These are phyloP conservation scores for Paraconiothyrium brasiliense DNA, from an alignment of 2,329 filamentous ascomycete species.

Conservation along the genomic window DNA sequence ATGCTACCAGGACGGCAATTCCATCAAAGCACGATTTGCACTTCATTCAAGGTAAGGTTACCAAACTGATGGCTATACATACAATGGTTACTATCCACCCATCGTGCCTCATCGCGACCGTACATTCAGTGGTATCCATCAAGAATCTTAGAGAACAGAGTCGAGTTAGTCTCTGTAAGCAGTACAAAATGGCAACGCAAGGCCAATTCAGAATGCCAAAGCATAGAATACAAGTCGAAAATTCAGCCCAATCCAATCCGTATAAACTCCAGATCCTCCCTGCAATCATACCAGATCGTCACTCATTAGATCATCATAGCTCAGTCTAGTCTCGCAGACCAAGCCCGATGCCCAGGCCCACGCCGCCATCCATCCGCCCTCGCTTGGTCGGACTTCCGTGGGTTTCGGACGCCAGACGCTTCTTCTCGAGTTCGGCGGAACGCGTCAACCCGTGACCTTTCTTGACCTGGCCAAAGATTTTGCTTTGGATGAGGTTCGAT, in stretches of 20 bases:
- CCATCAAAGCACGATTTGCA: background rate
- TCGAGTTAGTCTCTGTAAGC: constrained; percentile 6
- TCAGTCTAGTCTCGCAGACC: constrained; percentile 41
- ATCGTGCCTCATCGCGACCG: constrained; percentile 9
- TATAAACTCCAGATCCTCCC: constrained; percentile 14
- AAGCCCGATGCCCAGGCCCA: constrained; percentile 66
- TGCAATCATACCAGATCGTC: constrained; percentile 15
- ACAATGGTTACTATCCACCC: constrained; percentile 25
- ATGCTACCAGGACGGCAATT: too few relatives aligned
- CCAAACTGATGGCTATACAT: constrained; percentile 5
- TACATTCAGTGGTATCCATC: constrained; percentile 14
- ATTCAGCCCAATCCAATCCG: background rate
- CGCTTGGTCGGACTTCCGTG: constrained; percentile 59
- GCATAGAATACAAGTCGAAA: constrained; percentile 16
- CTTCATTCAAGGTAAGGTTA: background rate
- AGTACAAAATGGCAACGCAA: constrained; percentile 21
- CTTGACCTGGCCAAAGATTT: constrained; percentile 69
- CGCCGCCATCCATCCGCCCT: constrained; percentile 57
- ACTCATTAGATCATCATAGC: constrained; percentile 13
- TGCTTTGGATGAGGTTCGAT: constrained; percentile 64
- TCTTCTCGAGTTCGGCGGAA: constrained; percentile 44
- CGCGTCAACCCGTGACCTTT: constrained; percentile 58
- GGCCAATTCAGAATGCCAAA: constrained; percentile 12
- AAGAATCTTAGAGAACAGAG: constrained; percentile 9
- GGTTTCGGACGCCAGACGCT: constrained; percentile 38